Base-by-base conservation (phyloP, 1,139 yeast genomes). In the Torulaspora pretoriensis region DNA sequence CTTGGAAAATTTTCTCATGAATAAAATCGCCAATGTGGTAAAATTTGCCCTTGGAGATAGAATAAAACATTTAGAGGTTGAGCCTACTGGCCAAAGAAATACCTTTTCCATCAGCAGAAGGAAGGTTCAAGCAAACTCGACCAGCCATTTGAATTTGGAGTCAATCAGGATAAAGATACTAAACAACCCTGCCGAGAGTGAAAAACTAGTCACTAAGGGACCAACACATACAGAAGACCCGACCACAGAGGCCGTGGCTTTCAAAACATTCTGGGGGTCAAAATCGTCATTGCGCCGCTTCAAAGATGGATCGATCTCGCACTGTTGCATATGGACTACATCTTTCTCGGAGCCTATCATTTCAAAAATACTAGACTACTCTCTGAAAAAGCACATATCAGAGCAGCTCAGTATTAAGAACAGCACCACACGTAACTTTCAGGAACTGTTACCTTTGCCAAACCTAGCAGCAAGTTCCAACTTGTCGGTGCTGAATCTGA, bases 251-350 rank as follows among this genome's bases (percentile, higher is more conserved):
- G 80, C 83, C 5, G 63, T 71, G 7, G 73, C 75, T 45, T 92
- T 94, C 69, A 78, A 87, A 55, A 71, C 79, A 4, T 90, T 92
- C 61, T 94, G 98, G 99, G 97, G 97, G 3, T 63, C 76, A 10
- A 82, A 78, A 55, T 81, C 95, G 0, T 88, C 95, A 12, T 72
- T 92, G 48, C 80, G 99, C 70, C 78, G 95, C 62, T 94, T 90
- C 68, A 83, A 82, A 61, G 96, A 90, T 64, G 97, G 97, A 26
- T 72, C 83, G 3, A 88, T 94, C 50, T 81, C 80, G 51, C 94
- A 92, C 65, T 84, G 96, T 65, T 95, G 92, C 43, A 83, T 88
- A 27, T 92, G 97, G 97, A 70, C 75, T 7, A 64, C 73, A 2
- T 72, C 78, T n/a, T 68, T 75, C 24, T 70, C 73, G 33, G 83